Evolutionary conservation across 2,329 filamentous ascomycete genomes (phyloP).

Genomic region (Neonectria hederae): DNA sequence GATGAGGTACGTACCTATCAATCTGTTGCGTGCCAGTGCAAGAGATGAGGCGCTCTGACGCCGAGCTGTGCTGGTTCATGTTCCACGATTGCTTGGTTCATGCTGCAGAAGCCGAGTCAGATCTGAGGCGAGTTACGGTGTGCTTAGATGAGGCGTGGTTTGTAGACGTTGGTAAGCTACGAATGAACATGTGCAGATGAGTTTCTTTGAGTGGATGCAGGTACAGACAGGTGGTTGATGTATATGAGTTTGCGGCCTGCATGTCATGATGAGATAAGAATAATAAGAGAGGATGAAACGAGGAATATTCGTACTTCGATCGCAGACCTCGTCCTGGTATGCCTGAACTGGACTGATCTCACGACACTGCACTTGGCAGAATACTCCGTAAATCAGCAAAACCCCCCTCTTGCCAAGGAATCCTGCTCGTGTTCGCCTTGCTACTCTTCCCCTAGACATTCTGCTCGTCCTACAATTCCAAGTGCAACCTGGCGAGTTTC

Average conservation of each 20-base stretch:
- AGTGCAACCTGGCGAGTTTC: not conserved
- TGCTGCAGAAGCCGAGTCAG: not conserved
- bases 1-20: not conserved
- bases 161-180: not conserved
- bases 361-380: too few species aligned
- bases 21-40: not conserved
- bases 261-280: not conserved
- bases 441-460: not conserved
- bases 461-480: slow-evolving; percentile 6
- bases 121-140: not conserved
- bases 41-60: too few species aligned
- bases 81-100: not conserved
- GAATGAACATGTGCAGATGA: not conserved
- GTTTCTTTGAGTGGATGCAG: not conserved
- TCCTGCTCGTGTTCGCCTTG: slow-evolving; percentile 3
- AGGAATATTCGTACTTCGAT: not conserved
- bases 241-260: not conserved
- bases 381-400: not conserved
- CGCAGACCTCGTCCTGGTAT: too few species aligned
- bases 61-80: not conserved
- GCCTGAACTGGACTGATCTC: not conserved
- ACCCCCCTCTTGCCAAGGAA: slow-evolving; percentile 14
- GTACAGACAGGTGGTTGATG: not conserved
- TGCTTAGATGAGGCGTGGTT: not conserved
- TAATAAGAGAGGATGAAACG: not conserved